Base-by-base conservation (phyloP, 2,329 filamentous ascomycete genomes). In the Penicillium sp. region DNA sequence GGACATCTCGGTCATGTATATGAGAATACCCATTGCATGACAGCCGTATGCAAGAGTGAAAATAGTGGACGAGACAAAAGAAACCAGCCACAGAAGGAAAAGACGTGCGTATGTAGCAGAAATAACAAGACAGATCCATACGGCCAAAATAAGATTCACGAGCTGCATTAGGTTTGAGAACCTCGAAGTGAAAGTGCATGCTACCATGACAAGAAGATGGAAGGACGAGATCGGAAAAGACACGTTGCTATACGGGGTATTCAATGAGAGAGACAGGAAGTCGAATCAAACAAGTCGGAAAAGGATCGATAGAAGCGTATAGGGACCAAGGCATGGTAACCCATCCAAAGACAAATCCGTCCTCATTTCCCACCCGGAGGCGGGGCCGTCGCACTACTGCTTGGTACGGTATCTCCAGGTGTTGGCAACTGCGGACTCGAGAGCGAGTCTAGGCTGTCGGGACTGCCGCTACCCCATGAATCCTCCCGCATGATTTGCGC, bases 201-300 rank as follows among this genome's bases (percentile, higher is more conserved):
- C 10, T 26, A 33, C 33, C 34, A 35, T 43, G 13, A 41, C 45
- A 17, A 17, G 19, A 29, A 44, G 15, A 39, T 21, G 29, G 26
- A 45, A 47, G 15, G 17, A 19, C 12, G 12, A 17, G 31, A 46
- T 17, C 17, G 22, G 31, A 38, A 45, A 53, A 51, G 37, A 53
- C 34, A 51, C 34, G 43, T 56, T 60, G 58, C 59, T 61, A 61
- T 55, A 56, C 50, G 59, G 64, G 64, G 64, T 67, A 67, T 66
- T 63, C 63, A 57, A 56, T 55, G 46, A 51, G 53, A 56, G 52
- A 59, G 17, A 17, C 47, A 60, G 40, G 48, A 44, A 56, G 53
- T 57, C 50, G 49, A 57, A 53, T 55, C 57, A 60, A 55, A 59
- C 12, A 44, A 8, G n/a, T 26, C 54, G 49, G 15, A 48, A 52